Evolutionary conservation across 371 early-diverging fungal species (phyloP).

Genomic region (Umbelopsis sp.): DNA sequence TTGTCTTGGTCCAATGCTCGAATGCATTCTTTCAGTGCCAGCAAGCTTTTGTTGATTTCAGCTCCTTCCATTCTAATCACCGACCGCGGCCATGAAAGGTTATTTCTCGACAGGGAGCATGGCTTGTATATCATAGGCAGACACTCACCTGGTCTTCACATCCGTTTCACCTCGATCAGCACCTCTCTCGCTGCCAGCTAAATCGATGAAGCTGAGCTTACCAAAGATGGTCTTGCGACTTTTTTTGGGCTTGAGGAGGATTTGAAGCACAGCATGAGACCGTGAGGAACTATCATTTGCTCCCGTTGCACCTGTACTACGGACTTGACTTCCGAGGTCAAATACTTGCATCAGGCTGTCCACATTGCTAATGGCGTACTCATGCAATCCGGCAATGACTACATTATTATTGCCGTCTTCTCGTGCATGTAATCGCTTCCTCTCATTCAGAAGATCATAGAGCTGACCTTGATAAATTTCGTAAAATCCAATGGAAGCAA

Average conservation of each 20-base stretch:
- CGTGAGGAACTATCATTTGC: conserved; percentile 97
- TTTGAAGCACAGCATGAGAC: conserved; percentile 97
- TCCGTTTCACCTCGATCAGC: conserved; percentile 95
- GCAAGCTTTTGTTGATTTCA: conserved; percentile 98
- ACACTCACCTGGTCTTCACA: conserved; percentile 77
- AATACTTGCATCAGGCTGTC: conserved; percentile 91
- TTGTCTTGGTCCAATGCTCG: conserved; percentile 95
- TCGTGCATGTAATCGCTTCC: conserved; percentile 91
- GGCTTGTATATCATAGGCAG: neutral
- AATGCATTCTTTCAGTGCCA: conserved; percentile 98
- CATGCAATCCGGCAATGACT: conserved; percentile 85
- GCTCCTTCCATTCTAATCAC: conserved; percentile 91
- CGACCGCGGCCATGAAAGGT: neutral
- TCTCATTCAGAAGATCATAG: conserved; percentile 89
- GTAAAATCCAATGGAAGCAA: conserved; percentile 89
- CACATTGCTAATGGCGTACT: conserved; percentile 82
- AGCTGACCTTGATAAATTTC: conserved; percentile 98
- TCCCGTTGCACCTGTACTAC: conserved; percentile 90
- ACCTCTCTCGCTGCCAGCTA: conserved; percentile 99
- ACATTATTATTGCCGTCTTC: conserved; percentile 97
- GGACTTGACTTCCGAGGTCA: conserved; percentile 85
- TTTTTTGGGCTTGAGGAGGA: conserved; percentile 72
- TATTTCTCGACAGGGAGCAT: neutral
- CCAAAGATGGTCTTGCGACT: conserved; percentile 65
- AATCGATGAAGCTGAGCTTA: conserved; percentile 96